phyloP scores from a whole-genome alignment of 2,329 filamentous ascomycete species.

The Alternaria rosae region DNA sequence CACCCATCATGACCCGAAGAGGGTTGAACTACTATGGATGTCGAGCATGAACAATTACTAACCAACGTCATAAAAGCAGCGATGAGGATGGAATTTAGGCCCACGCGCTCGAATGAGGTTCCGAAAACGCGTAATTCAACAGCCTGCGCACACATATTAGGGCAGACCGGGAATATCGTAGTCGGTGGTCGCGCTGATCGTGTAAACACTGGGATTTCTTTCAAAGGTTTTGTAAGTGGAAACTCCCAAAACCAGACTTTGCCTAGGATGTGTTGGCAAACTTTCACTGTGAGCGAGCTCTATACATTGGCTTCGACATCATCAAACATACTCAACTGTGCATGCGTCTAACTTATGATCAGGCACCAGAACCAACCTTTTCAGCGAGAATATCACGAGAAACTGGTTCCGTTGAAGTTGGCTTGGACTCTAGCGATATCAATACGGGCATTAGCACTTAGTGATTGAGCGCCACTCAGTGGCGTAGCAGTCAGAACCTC shows the following conservation, averaged over 20 bases:
- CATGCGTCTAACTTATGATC: too few species aligned
- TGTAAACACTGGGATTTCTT: not conserved
- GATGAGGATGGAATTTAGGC: not conserved
- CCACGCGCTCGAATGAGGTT: not conserved
- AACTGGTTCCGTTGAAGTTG: not conserved
- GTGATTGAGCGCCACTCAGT: too few species aligned
- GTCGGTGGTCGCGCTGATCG: not conserved
- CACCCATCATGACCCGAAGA: too few species aligned
- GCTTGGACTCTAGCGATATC: not conserved
- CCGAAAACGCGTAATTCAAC: not conserved
- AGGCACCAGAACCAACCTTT: not conserved
- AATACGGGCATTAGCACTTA: not conserved
- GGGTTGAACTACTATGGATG: too few species aligned
- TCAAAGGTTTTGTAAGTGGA: not conserved
- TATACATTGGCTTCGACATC: too few species aligned
- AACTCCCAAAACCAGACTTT: not conserved
- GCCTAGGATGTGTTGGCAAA: too few species aligned
- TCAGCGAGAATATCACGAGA: not conserved
- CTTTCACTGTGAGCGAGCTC: too few species aligned
- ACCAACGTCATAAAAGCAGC: too few species aligned
- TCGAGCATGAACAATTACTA: too few species aligned
- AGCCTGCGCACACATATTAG: not conserved
- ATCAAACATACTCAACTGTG: too few species aligned
- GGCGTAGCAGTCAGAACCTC: too few species aligned
- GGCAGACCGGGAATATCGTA: not conserved